phyloP scores from a whole-genome alignment of 768 basidiomycete genomes.

The Pleurotus sapidus region DNA sequence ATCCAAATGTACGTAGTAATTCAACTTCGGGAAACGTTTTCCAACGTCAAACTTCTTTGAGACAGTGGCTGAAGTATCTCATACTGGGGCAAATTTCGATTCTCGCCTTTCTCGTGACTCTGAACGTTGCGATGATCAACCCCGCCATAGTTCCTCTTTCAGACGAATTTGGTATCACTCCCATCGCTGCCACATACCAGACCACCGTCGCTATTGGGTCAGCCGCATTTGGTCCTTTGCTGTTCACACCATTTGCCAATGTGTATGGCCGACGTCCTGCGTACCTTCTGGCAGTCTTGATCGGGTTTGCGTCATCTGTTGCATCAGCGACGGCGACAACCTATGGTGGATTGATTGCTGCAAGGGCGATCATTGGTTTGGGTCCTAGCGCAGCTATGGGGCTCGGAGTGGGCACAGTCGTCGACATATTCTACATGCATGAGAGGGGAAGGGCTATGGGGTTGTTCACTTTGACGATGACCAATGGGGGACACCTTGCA shows the following conservation, averaged over 20 bases:
- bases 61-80: conserved; percentile 32
- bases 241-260: conserved; percentile 38
- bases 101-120: conserved; percentile 32
- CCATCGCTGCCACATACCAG: conserved; percentile 37
- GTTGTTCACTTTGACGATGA: conserved; percentile 36
- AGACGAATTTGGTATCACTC: conserved; percentile 30
- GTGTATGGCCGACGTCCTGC: conserved; percentile 36
- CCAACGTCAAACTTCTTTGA: too few species aligned
- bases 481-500: conserved; percentile 38
- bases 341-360: conserved; percentile 28
- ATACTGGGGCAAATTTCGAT: conserved; percentile 30
- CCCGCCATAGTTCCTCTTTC: conserved; percentile 36
- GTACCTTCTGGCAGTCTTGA: conserved; percentile 31
- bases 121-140: conserved; percentile 36
- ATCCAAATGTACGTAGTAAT: conserved; percentile 25
- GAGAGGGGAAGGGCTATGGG: conserved; percentile 43
- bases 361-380: conserved; percentile 34
- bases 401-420: conserved; percentile 36
- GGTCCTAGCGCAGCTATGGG: conserved; percentile 33
- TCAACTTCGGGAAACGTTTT: background rate
- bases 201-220: conserved; percentile 35
- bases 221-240: conserved; percentile 30
- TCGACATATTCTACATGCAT: conserved; percentile 32
- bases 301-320: conserved; percentile 30
- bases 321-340: conserved; percentile 30